Evolutionary conservation across 1,284 basidiomycete species (phyloP).

Genomic region (Ceratobasidium sp.): DNA sequence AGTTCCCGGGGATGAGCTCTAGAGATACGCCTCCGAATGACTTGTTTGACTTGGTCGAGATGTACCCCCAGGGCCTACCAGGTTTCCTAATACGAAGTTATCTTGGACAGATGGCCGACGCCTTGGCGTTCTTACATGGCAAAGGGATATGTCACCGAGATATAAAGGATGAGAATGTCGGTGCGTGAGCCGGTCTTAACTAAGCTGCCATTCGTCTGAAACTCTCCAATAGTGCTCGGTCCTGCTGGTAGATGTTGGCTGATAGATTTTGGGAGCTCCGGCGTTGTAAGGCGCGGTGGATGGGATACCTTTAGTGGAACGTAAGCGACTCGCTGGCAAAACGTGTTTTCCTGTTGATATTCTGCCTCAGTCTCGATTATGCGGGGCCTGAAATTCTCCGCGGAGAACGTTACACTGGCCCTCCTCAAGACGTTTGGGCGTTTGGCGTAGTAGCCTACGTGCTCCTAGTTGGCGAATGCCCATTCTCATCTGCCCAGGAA

Average conservation of each 20-base stretch:
- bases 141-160: constrained; percentile 97
- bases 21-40: constrained; percentile 60
- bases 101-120: constrained; percentile 94
- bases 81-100: constrained; percentile 82
- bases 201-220: constrained; percentile 51
- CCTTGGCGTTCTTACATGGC: constrained; percentile 88
- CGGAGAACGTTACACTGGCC: constrained; percentile 93
- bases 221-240: constrained; percentile 65
- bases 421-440: constrained; percentile 98
- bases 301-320: constrained; percentile 98
- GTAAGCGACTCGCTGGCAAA: constrained; percentile 61
- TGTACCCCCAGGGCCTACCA: constrained; percentile 85
- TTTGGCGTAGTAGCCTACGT: constrained; percentile 98
- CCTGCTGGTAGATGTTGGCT: constrained; percentile 80
- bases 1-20: constrained; percentile 35
- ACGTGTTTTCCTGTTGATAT: constrained; percentile 10
- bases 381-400: constrained; percentile 96
- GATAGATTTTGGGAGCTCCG: constrained; percentile 97
- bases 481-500: constrained; percentile 87
- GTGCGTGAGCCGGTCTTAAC: constrained; percentile 57
- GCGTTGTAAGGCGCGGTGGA: constrained; percentile 81
- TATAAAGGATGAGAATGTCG: constrained; percentile 97
- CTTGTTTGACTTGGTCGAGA: constrained; percentile 95
- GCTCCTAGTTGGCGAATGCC: constrained; percentile 93
- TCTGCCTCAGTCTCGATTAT: constrained; percentile 80